Evolutionary conservation across 768 basidiomycete genomes (phyloP), one percentile per base, ranked within the genome.

Genomic region (Symmetrospora coprosmae): DNA sequence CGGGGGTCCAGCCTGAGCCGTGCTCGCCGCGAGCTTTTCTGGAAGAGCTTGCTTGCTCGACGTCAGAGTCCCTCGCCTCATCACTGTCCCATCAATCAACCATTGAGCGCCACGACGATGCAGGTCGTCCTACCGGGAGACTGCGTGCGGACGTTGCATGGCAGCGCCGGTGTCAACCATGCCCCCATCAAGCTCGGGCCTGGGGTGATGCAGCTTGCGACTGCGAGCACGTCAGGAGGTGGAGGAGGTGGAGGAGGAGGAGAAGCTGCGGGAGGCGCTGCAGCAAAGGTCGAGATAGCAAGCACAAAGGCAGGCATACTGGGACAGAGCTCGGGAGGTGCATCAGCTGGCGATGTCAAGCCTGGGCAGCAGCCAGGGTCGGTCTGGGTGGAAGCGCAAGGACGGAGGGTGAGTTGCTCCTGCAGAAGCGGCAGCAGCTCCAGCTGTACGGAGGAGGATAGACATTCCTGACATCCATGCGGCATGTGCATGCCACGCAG

Each of bases 51-150:
- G n/a, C n/a, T n/a, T n/a, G n/a, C n/a, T 25, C 43, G 43, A 8
- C 11, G 43, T 9, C 9, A 23, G 9, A 9, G 43, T 46, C 16
- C 13, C 25, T 17, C 43, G 9, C 13, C 43, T 9, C 13, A 11
- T 46, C 16, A 23, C 43, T 46, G 25, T 46, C 25, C 13, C 43
- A 13, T 9, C 9, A 13, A 46, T 9, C 11, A 9, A 9, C 43
- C 11, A 46, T 23, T 16, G 43, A 23, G 21, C 11, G 9, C 25
- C 21, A 17, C 23, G 33, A 30, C 37, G n/a, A 40, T 13, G n/a
- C 35, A 40, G 23, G 51, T 53, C 35, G 51, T 53, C 14, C 51
- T 53, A 6, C 51, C 51, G 13, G 51, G 51, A 19, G 51, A 53
- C 39, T 19, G 23, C 51, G 51, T 53, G 9, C 21, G 33, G n/a